Evolutionary conservation across 371 early-diverging fungal species (phyloP).

Genomic region (Gilbertella persicaria): DNA sequence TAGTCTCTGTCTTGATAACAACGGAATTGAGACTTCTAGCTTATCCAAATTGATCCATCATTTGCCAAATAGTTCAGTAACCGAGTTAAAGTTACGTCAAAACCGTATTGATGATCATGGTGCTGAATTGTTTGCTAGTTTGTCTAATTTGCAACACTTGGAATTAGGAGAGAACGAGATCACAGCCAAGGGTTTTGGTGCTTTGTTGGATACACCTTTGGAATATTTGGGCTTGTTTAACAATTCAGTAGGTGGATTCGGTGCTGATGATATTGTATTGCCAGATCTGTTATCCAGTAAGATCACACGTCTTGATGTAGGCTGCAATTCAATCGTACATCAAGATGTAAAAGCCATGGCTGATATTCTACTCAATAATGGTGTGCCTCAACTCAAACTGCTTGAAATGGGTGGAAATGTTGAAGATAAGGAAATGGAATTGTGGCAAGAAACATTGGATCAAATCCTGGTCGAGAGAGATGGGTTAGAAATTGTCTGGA

Average conservation of each 20-base stretch:
- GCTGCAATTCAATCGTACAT: conserved; percentile 54
- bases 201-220: conserved; percentile 35
- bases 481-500: conserved; percentile 31
- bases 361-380: conserved; percentile 39
- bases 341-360: conserved; percentile 52
- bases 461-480: conserved; percentile 24
- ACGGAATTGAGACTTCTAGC: conserved; percentile 44
- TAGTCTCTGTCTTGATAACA: conserved; percentile 53
- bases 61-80: conserved; percentile 18
- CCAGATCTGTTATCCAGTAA: conserved; percentile 34
- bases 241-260: conserved; percentile 48
- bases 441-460: conserved; percentile 50
- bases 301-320: conserved; percentile 50
- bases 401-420: conserved; percentile 67
- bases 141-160: conserved; percentile 27
- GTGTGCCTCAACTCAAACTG: conserved; percentile 46
- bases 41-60: conserved; percentile 20
- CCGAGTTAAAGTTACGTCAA: conserved; percentile 48
- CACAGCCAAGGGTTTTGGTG: conserved; percentile 44
- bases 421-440: conserved; percentile 40
- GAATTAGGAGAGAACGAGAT: conserved; percentile 58
- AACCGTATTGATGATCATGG: conserved; percentile 59
- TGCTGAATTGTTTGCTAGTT: conserved; percentile 35
- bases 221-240: conserved; percentile 55
- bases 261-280: conserved; percentile 33